Percentiles rank a stretch among this genome's conserved stretches.
phyloP scores from a whole-genome alignment of 2,329 filamentous ascomycete species.

The Botrytis paeoniae region DNA sequence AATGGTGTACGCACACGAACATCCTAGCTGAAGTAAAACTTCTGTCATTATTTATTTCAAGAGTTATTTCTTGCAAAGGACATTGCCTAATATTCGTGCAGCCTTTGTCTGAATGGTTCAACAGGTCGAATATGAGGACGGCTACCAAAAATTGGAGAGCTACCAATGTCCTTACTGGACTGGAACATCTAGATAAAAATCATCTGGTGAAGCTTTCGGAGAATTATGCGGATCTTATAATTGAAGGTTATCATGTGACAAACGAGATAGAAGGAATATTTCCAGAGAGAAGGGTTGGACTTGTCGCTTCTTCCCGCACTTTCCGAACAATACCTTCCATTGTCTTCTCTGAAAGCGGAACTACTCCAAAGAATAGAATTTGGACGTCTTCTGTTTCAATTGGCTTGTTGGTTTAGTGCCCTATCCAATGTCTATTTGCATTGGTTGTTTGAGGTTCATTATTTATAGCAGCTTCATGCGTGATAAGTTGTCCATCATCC shows the following conservation, averaged over 20 bases:
- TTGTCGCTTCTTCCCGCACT: conserved; percentile 81
- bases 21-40: neutral
- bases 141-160: neutral
- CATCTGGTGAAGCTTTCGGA: neutral
- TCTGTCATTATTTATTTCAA: neutral
- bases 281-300: neutral
- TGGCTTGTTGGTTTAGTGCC: conserved; percentile 84
- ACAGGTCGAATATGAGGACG: neutral
- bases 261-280: no score
- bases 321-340: conserved; percentile 99
- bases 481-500: neutral
- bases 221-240: neutral
- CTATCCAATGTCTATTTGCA: conserved; percentile 80
- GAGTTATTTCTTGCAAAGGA: no score
- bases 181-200: no score
- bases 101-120: neutral
- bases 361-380: conserved; percentile 92
- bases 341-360: conserved; percentile 94
- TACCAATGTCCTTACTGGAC: no score
- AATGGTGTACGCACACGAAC: neutral
- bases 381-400: conserved; percentile 89
- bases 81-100: neutral
- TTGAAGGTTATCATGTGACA: neutral
- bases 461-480: neutral
- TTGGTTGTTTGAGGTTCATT: conserved; percentile 63